Base-by-base conservation (phyloP, 257 asterid species). In the Lantana camara region DNA sequence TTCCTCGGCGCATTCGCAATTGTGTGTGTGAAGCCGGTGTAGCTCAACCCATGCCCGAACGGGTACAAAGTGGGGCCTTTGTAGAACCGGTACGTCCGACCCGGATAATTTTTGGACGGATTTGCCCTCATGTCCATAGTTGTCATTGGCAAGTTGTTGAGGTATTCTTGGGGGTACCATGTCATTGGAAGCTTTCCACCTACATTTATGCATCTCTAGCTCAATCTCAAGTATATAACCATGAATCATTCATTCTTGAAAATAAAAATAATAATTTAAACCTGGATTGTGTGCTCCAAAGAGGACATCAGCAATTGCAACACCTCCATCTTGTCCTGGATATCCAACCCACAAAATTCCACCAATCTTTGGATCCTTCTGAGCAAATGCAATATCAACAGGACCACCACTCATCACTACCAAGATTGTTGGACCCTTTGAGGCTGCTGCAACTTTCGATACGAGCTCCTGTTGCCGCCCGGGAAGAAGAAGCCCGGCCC, bases 111-210 rank as follows among this genome's bases (percentile, higher is more conserved):
- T 41, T 37, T 77, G 0, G 81, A 60, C 6, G 82, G 86, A 54
- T 83, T 45, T 4, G 94, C 15, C 22, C 95, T 66, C 97, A 90
- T 90, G 44, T 74, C 81, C 95, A 86, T 89, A 4, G 63, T 51
- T 9, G 93, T 84, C 97, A 89, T 86, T 34, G 95, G 90, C 57
- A 89, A 55, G 65, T 79, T 82, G 55, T 80, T 48, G 0, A 85
- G 81, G 74, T 83, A 90, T 11, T 73, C 78, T 21, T 87, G 90
- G 3, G 91, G 93, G 64, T 89, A 89, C 95, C 95, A 89, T 32
- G 97, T 87, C 86, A 85, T 83, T 0, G 96, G 95, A 20, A 89
- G 83, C 81, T 77, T 89, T 15, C 95, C 97, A 57, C 89, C 94
- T 88, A 17, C 51, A 46, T 46, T 46, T 7, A 16, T 17, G 6